Conservation (phyloP, 176 grass and related monocot genomes). For the Microstegium vimineum region DNA sequence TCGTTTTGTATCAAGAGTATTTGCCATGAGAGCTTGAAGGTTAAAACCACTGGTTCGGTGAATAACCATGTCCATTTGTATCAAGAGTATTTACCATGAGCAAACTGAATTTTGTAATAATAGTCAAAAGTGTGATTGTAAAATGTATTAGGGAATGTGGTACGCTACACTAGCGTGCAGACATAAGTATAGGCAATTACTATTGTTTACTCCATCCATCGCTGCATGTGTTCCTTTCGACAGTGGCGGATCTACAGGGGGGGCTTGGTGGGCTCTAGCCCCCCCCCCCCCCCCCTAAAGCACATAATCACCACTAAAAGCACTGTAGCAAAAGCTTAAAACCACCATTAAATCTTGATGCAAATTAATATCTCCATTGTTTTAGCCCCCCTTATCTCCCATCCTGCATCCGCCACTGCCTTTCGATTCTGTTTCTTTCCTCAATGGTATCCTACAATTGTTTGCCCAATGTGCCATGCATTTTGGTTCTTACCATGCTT, state of each 20-base stretch:
- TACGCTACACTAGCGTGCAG: neutral
- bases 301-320: too few species aligned
- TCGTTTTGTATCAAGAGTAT: neutral
- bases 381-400: too few species aligned
- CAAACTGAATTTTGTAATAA: neutral
- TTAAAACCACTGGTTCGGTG: neutral
- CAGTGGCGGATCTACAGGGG: too few species aligned
- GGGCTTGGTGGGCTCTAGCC: too few species aligned
- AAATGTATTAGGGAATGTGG: neutral
- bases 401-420: too few species aligned
- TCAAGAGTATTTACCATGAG: too few species aligned
- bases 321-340: too few species aligned
- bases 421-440: neutral
- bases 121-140: neutral
- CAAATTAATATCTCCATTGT: too few species aligned
- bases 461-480: neutral
- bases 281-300: too few species aligned
- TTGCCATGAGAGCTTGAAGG: neutral
- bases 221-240: neutral
- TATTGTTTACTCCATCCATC: neutral
- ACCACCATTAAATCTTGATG: too few species aligned
- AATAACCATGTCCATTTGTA: too few species aligned
- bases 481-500: neutral
- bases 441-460: neutral
- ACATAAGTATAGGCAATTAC: neutral